These are phyloP conservation scores for Telfairia occidentalis DNA, from an alignment of 331 rosid species.

Conservation along the genomic window DNA sequence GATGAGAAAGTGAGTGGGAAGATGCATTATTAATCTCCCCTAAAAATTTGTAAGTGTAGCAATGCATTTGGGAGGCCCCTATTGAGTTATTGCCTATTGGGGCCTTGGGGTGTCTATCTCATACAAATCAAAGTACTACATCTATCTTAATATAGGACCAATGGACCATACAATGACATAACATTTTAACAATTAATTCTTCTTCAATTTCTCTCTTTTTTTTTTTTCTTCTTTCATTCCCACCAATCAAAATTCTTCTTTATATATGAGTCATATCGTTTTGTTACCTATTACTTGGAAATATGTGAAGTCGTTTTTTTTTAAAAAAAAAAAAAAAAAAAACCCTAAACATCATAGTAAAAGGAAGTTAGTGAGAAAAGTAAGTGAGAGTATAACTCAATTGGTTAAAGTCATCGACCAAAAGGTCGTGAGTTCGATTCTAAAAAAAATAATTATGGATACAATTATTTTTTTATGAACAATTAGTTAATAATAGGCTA, in stretches of 20 bases:
- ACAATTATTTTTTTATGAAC: no score
- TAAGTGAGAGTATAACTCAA: no score
- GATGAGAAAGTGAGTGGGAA: neutral
- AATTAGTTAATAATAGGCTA: no score
- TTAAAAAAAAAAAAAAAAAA: no score
- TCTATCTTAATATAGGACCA: neutral
- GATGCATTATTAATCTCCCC: neutral
- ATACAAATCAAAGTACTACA: conserved; percentile 5
- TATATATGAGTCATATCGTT: neutral
- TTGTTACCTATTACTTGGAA: conserved; percentile 10
- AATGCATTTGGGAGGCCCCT: neutral
- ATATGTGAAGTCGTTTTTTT: neutral
- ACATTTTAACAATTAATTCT: conserved; percentile 6
- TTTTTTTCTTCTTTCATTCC: neutral
- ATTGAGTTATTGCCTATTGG: neutral
- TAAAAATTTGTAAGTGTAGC: neutral
- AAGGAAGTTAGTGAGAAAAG: no score
- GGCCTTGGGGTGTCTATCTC: neutral
- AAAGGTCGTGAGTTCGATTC: no score
- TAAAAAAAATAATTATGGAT: no score
- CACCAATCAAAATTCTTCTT: neutral
- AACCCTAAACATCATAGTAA: no score
- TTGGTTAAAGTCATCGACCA: no score
- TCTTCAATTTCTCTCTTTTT: neutral
- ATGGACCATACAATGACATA: conserved; percentile 10